These are phyloP conservation scores for Cytospora piceicola DNA, from an alignment of 2,329 filamentous ascomycete genomes.

Conservation along the genomic window DNA sequence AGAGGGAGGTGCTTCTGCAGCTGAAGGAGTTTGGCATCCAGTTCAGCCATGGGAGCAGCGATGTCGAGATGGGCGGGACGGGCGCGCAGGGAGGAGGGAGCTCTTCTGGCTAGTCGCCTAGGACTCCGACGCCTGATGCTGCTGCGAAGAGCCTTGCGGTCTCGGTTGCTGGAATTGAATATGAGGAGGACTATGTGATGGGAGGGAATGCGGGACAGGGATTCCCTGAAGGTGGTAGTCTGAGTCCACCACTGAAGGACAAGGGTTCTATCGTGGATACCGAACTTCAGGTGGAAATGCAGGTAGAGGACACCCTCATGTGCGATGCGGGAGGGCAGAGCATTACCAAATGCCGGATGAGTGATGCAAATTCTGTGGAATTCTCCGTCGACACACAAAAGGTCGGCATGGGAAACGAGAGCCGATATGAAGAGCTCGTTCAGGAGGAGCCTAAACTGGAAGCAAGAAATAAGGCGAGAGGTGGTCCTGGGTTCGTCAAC, in stretches of 20 bases:
- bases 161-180: background rate
- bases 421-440: background rate
- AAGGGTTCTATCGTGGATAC: background rate
- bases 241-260: background rate
- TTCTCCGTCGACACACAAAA: background rate
- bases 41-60: constrained; percentile 40
- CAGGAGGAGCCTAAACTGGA: background rate
- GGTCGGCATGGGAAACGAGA: background rate
- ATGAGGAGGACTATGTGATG: background rate
- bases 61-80: constrained; percentile 29
- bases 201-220: background rate
- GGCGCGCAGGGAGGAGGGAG: constrained; percentile 43
- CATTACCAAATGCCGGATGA: background rate
- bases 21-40: constrained; percentile 56
- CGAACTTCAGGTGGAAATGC: background rate
- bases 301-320: background rate
- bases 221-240: background rate
- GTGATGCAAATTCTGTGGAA: background rate
- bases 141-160: constrained; percentile 7
- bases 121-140: constrained; percentile 13
- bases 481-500: background rate
- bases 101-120: constrained; percentile 31
- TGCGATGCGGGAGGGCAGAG: background rate
- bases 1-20: constrained; percentile 61
- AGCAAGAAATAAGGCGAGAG: background rate